These are phyloP conservation scores for Helianthus annuus DNA, from an alignment of 129 eudicot genomes.

Conservation along the genomic window HanXRQr2.0-SUNRISE NC_035439.2:70288969-70289468, in stretches of 20 bases:
- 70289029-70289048: constrained; percentile 97
- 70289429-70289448: too few relatives aligned
- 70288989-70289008: constrained; percentile 85
- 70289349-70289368: too few relatives aligned
- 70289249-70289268: background rate
- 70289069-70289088: constrained; percentile 59
- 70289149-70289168: constrained; percentile 92
- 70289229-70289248: background rate
- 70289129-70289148: constrained; percentile 95
- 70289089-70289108: constrained; percentile 70
- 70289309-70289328: background rate
- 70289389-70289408: too few relatives aligned
- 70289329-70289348: too few relatives aligned
- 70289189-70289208: background rate
- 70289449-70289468: too few relatives aligned
- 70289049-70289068: constrained; percentile 96
- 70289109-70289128: constrained; percentile 90
- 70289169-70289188: constrained; percentile 66
- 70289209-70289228: background rate
- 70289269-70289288: background rate
- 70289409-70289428: too few relatives aligned
- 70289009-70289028: constrained; percentile 87
- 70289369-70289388: too few relatives aligned
- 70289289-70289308: background rate
- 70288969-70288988: constrained; percentile 83